Evolutionary conservation across 768 basidiomycete species (phyloP).

Genomic region (Termitomyces sp.): DNA sequence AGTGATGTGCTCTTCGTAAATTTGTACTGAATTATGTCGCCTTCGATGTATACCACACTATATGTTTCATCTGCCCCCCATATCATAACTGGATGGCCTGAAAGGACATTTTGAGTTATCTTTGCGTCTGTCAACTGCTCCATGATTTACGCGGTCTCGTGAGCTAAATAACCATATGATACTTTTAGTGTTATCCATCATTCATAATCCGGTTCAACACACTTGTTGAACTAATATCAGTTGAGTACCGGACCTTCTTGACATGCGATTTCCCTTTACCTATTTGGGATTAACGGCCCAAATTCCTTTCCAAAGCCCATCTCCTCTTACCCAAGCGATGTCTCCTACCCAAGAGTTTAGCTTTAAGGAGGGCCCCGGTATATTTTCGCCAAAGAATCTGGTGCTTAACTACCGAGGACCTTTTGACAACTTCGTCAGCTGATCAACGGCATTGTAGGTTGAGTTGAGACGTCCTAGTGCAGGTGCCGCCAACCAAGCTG

Average conservation of each 20-base stretch:
- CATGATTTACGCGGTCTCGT: background rate
- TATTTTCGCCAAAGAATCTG: conserved; percentile 70
- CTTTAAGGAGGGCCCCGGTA: conserved; percentile 51
- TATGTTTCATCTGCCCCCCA: background rate
- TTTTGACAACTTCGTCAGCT: background rate
- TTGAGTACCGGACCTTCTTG: background rate
- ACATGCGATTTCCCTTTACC: conserved; percentile 50
- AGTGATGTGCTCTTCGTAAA: conserved; percentile 25
- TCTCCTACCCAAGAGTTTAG: conserved; percentile 36
- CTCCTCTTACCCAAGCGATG: conserved; percentile 16
- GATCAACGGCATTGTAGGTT: conserved; percentile 26
- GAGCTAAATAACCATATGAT: background rate
- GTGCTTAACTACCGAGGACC: conserved; percentile 15
- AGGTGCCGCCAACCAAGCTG: conserved; percentile 62
- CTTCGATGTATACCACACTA: conserved; percentile 17
- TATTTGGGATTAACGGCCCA: conserved; percentile 54
- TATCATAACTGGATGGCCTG: background rate
- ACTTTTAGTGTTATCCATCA: background rate
- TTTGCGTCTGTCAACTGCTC: background rate
- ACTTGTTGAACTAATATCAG: too few species aligned
- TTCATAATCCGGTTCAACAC: background rate
- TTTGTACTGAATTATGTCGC: conserved; percentile 1
- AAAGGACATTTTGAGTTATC: background rate
- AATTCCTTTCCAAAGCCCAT: conserved; percentile 36
- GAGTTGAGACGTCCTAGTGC: conserved; percentile 60